Base-by-base conservation (phyloP, 108 stramenopile genomes). In the Fistulifera solaris region DNA sequence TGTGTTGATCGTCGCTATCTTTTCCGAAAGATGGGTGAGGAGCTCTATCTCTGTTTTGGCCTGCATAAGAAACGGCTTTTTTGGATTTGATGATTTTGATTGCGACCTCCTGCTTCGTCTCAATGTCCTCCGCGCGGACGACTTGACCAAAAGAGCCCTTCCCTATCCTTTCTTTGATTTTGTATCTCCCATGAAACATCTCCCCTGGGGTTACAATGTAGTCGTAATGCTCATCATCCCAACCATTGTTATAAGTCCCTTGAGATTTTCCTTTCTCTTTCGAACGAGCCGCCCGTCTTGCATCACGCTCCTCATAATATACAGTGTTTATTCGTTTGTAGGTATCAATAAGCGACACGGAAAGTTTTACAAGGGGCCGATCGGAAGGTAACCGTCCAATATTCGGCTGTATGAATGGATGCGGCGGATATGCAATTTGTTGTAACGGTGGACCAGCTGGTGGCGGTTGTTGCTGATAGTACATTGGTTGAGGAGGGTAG, bases 51-150 rank as follows among this genome's bases (percentile, higher is more conserved):
- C 98, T 24, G 94, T 96, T 75, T 79, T 83, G 15, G 98, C 98
- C 63, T 99, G 98, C 77, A 94, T 61, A 44, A 85, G 56, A 69
- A 98, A 99, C 12, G 96, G 93, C 51, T 86, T 92, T 35, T 59
- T 93, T 94, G 63, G 89, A 93, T 71, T 98, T 98, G 73, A 99
- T 96, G 47, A 99, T 95, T 65, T 99, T 99, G 54, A 99, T 95
- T 8, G 98, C 98, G 16, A 98, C 96, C 22, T 95, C 88, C 28
- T 58, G 48, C 12, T 78, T 63, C 7, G 76, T 76, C 27, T 68
- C 56, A 10, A 71, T 66, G 64, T 97, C 96, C 25, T 71, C 60
- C 0, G 92, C 93, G 23, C 87, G 76, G 11, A 95, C 93, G 2
- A 96, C 95, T 64, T 98, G 95, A 15, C 95, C 94, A 66, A 96